Evolutionary conservation across 805 yeast species (phyloP), one percentile per base, ranked within the genome.

Genomic region (Debaryomyces prosopidis): DNA sequence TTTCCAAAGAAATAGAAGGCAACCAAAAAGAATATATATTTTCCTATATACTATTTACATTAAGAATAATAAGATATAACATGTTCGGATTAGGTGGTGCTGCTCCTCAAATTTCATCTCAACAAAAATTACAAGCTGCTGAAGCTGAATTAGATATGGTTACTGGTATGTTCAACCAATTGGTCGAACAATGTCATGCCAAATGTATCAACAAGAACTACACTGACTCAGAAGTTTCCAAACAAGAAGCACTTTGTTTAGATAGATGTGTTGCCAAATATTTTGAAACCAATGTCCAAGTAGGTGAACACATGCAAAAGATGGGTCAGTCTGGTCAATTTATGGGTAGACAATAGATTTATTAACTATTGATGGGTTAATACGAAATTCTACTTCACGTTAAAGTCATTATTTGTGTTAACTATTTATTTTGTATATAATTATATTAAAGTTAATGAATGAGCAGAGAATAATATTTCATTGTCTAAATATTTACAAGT

Each of bases 131-230:
- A 50, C 78, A 79, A 60, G 96, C 96, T 54, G 99, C 99, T 42
- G 98, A 92, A 73, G 88, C 96, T 46, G 99, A 92, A 70, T 79
- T 92, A 55, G 99, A 92, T 68, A 86, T 94, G 84, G 96, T 92
- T 57, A 91, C 97, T 33, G 96, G 94, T 57, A 90, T 92, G 97
- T 92, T 92, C 82, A 92, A 92, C 81, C 80, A 84, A 60, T 76
- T 91, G 59, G 95, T 90, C 18, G 91, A 85, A 59, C 85, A 89
- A 56, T 91, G 98, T 66, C 94, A 91, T 69, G 68, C 73, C 55
- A 91, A 91, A 73, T 91, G 98, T 74, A 86, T 90, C 63, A 77
- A 59, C 61, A 74, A 72, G 52, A 58, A 72, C 42, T 91, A 90
- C 72, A 57, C 68, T 42, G 91, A 88, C 43, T 85, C 89, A 45